A percentile compares a stretch with the other conserved stretches of the same genome.
These are phyloP conservation scores for Priceomyces carsonii DNA, from an alignment of 805 yeast species.

Conservation along the genomic window DNA sequence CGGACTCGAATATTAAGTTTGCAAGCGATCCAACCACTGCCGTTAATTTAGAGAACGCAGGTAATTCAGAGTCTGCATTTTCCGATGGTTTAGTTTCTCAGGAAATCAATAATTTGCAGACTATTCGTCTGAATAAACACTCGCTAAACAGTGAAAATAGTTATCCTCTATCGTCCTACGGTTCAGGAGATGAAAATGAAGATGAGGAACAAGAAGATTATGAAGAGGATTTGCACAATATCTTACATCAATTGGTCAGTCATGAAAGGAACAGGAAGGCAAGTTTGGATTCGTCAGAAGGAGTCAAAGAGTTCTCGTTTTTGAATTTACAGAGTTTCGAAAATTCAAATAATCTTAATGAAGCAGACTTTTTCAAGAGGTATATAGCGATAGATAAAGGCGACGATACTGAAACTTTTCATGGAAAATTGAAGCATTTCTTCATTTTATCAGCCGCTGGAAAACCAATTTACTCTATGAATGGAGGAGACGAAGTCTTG, in stretches of 20 bases:
- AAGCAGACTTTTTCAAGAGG: conserved; percentile 14
- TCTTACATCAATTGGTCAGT: conserved; percentile 22
- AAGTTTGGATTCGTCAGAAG: not conserved
- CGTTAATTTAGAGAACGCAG: conserved; percentile 18
- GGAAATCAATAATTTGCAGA: conserved; percentile 1
- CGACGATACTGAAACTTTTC: conserved; percentile 18
- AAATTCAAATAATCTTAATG: not conserved
- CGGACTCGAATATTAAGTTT: not conserved
- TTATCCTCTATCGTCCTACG: conserved; percentile 5
- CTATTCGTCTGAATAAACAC: conserved; percentile 7
- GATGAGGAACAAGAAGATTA: conserved; percentile 9
- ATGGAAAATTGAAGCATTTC: conserved; percentile 59
- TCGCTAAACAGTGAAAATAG: conserved; percentile 4
- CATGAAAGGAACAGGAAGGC: conserved; percentile 8
- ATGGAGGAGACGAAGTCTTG: conserved; percentile 67
- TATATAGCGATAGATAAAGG: conserved; percentile 18
- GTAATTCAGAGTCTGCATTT: conserved; percentile 6
- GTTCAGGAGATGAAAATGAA: conserved; percentile 6
- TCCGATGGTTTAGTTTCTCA: conserved; percentile 1
- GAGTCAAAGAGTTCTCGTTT: not conserved
- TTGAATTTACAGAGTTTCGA: conserved; percentile 8
- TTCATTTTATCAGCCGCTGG: conserved; percentile 83
- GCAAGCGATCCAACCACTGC: conserved; percentile 22
- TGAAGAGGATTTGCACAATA: conserved; percentile 25
- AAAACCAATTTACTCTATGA: conserved; percentile 79